These are phyloP conservation scores for Phoenix roebelenii DNA, from an alignment of 176 grass and related monocot species.

Conservation along the genomic window DNA sequence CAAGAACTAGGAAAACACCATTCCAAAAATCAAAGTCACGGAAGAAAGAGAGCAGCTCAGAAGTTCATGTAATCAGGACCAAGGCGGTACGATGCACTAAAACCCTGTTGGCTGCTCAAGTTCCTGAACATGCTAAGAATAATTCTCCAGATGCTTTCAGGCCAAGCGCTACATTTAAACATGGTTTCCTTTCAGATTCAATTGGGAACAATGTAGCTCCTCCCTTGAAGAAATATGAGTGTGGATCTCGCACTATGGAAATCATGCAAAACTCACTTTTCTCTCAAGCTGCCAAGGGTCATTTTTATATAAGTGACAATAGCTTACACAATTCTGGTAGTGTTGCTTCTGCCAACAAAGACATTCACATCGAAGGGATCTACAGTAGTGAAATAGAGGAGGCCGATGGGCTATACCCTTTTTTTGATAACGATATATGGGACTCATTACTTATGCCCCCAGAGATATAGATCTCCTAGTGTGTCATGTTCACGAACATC, in stretches of 20 bases:
- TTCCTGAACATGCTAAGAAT: not conserved
- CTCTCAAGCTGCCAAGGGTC: not conserved
- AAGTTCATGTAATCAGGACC: not conserved
- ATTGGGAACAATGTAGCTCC: not conserved
- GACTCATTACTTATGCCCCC: not conserved
- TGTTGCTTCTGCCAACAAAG: not conserved
- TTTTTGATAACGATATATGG: not conserved
- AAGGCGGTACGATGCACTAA: conserved; percentile 2
- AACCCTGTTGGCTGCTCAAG: conserved; percentile 2
- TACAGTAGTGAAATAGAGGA: not conserved
- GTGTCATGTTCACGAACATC: no score
- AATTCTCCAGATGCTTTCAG: no score
- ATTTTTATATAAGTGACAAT: not conserved
- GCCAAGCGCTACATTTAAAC: no score
- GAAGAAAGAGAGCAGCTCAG: not conserved
- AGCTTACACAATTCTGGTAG: not conserved
- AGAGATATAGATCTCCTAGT: not conserved
- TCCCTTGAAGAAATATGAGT: not conserved
- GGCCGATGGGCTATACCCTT: not conserved
- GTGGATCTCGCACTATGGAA: not conserved
- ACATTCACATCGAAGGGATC: no score
- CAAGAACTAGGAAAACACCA: not conserved
- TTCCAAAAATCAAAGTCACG: not conserved
- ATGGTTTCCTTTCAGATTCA: no score
- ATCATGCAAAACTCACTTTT: conserved; percentile 3